Percentiles rank a stretch among this genome's conserved stretches.
Evolutionary conservation across 345 rosid species (phyloP).

Genomic region (Camelina neglecta): DNA sequence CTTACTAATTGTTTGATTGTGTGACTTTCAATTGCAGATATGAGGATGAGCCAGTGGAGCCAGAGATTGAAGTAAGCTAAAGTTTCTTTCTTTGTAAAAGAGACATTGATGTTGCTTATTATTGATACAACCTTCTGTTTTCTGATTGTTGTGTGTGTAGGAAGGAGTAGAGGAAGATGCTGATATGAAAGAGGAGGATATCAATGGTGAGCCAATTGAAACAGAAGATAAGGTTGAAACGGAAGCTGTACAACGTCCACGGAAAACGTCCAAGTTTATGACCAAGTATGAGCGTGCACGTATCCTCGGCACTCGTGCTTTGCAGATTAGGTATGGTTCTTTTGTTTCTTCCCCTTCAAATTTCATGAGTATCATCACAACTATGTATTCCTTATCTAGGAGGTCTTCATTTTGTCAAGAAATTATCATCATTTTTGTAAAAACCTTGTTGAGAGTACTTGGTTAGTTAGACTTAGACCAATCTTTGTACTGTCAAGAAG

Average conservation of each 20-base stretch:
- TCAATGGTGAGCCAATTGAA: slow-evolving; percentile 64
- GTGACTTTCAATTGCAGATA: slow-evolving; percentile 51
- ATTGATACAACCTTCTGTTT: not conserved
- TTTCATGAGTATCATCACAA: too few relatives aligned
- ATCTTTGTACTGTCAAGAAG: not conserved
- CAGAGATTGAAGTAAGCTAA: slow-evolving; percentile 73
- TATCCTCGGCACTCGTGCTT: slow-evolving; percentile 81
- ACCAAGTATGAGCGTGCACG: slow-evolving; percentile 81
- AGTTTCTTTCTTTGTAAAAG: not conserved
- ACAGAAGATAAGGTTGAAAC: slow-evolving; percentile 58
- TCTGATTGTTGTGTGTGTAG: slow-evolving; percentile 46
- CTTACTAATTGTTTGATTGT: slow-evolving; percentile 10
- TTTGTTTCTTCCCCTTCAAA: not conserved
- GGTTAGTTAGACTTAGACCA: not conserved
- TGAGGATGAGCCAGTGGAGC: slow-evolving; percentile 91
- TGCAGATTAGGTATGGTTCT: slow-evolving; percentile 70
- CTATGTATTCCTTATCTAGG: too few relatives aligned
- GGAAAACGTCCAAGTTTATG: slow-evolving; percentile 79
- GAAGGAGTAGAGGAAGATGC: slow-evolving; percentile 79
- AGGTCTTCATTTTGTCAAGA: too few relatives aligned
- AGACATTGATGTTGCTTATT: not conserved
- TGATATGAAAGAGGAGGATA: slow-evolving; percentile 64
- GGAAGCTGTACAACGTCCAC: slow-evolving; percentile 48
- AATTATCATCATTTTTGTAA: not conserved
- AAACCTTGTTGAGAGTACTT: not conserved